Evolutionary conservation across 495 filamentous ascomycete species (phyloP), one percentile per base, ranked within the genome.

Genomic region (Saxophila tyrrhenica): DNA sequence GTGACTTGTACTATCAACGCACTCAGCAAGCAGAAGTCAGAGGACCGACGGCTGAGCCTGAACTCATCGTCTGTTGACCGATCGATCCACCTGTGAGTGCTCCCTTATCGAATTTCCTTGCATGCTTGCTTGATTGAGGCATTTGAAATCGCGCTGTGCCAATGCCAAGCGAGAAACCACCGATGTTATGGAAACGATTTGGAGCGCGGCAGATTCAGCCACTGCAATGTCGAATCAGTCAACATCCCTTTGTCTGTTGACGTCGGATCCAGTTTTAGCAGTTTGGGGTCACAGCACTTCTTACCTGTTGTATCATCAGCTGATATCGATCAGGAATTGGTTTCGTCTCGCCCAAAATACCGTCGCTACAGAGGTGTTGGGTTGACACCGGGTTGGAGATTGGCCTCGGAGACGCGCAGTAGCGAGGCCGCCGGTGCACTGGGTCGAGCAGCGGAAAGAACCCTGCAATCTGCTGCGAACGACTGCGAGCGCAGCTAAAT

Each of bases 401-500:
- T 48, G 54, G 50, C 20, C 13, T 22, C 58, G 58, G 55, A 32
- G 52, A 54, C 58, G 50, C 42, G 53, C 58, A 61, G 58, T 50
- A 61, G 58, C 55, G 50, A 41, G 25, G 41, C 41, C 29, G 46
- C 58, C 58, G 54, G 32, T 50, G n/a, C 43, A 38, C 35, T 49
- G 58, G 58, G 17, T 41, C 42, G 10, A 39, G 11, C 44, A 32
- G 39, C 58, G 54, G 54, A 25, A 48, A 32, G 39, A 35, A 35
- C 39, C 58, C 58, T 61, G 58, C 50, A 61, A 61, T 61, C 58
- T 61, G 48, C 54, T 57, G 55, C 58, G 58, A 61, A 61, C 58
- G 55, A 50, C 55, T 57, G 58, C 54, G 39, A 52, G 39, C 35
- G 21, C 35, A 19, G 10, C 49, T 49, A 49, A 25, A 49, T 49